A percentile compares a stretch with the other conserved stretches of the same genome.
These are phyloP conservation scores for Talaromyces albobiverticillius DNA, from an alignment of 2,329 filamentous ascomycete species.

Conservation along the genomic window DNA sequence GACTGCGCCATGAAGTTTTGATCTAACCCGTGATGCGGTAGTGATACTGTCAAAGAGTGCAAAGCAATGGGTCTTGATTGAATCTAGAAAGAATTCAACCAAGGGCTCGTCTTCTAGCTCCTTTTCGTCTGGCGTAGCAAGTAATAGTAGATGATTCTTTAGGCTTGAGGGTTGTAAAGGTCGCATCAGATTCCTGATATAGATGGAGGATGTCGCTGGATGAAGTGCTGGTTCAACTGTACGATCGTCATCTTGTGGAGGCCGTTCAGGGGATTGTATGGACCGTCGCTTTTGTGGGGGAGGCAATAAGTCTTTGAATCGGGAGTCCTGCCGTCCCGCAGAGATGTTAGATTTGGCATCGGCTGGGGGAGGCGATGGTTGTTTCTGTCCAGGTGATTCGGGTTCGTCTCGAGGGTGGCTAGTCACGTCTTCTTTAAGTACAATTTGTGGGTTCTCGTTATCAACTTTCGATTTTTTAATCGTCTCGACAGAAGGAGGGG, in stretches of 20 bases:
- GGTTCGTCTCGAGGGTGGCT: too few relatives aligned
- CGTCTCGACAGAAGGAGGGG: slow-evolving; percentile 54
- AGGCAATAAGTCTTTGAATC: slow-evolving; percentile 50
- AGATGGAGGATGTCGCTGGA: slow-evolving; percentile 71
- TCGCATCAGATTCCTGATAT: slow-evolving; percentile 87
- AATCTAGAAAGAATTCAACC: slow-evolving; percentile 72
- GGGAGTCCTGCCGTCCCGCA: slow-evolving; percentile 36
- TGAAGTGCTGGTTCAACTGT: slow-evolving; percentile 60
- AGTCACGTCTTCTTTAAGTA: slow-evolving; percentile 28
- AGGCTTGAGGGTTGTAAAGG: slow-evolving; percentile 70
- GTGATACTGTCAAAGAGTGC: slow-evolving; percentile 66
- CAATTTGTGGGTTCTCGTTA: slow-evolving; percentile 38
- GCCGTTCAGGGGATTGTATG: slow-evolving; percentile 25
- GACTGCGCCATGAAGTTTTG: slow-evolving; percentile 69
- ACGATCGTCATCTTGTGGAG: slow-evolving; percentile 35
- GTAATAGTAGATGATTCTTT: slow-evolving; percentile 63
- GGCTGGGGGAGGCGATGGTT: not conserved
- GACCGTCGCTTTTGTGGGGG: slow-evolving; percentile 24
- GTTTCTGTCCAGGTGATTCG: not conserved
- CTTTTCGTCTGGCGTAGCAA: slow-evolving; percentile 61
- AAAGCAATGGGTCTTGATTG: slow-evolving; percentile 84
- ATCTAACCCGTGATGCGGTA: slow-evolving; percentile 73
- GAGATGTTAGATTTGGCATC: not conserved
- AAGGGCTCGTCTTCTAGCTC: slow-evolving; percentile 57
- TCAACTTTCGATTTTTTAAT: slow-evolving; percentile 57